A percentile compares a stretch with the other conserved stretches of the same genome.
phyloP scores from a whole-genome alignment of 75 land plant genomes.

The Chamaecyparis obtusa region DNA sequence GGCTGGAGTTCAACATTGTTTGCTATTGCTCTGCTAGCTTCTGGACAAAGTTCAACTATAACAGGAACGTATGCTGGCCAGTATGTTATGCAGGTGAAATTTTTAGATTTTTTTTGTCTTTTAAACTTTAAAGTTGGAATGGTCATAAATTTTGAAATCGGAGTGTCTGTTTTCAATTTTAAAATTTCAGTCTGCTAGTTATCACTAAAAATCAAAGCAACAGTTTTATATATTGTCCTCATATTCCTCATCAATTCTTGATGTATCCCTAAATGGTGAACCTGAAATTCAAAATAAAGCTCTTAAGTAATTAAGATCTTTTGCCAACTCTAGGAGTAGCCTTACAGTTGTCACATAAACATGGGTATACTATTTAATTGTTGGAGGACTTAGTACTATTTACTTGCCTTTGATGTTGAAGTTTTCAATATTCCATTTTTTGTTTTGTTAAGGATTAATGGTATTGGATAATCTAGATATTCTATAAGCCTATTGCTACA shows the following conservation, averaged over 20 bases:
- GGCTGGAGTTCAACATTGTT: slow-evolving; percentile 54
- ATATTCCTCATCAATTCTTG: neutral
- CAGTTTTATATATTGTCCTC: neutral
- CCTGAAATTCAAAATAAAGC: neutral
- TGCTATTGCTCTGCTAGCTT: slow-evolving; percentile 76
- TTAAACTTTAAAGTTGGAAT: neutral
- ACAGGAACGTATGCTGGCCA: slow-evolving; percentile 97
- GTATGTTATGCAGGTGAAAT: slow-evolving; percentile 75
- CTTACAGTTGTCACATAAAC: neutral
- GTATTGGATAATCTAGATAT: neutral
- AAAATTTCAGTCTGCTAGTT: neutral
- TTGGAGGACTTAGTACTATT: neutral
- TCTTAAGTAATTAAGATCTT: neutral
- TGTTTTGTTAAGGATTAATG: neutral
- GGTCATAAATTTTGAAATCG: neutral
- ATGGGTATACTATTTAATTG: neutral
- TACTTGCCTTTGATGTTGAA: neutral
- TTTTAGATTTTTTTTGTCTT: neutral
- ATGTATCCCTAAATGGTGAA: neutral
- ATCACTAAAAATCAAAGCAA: neutral
- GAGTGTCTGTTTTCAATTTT: neutral
- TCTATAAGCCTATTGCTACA: neutral
- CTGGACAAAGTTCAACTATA: slow-evolving; percentile 93
- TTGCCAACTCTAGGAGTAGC: neutral
- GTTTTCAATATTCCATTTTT: neutral